Conservation (phyloP, 495 filamentous ascomycete species). For the Neurospora sp. region DNA sequence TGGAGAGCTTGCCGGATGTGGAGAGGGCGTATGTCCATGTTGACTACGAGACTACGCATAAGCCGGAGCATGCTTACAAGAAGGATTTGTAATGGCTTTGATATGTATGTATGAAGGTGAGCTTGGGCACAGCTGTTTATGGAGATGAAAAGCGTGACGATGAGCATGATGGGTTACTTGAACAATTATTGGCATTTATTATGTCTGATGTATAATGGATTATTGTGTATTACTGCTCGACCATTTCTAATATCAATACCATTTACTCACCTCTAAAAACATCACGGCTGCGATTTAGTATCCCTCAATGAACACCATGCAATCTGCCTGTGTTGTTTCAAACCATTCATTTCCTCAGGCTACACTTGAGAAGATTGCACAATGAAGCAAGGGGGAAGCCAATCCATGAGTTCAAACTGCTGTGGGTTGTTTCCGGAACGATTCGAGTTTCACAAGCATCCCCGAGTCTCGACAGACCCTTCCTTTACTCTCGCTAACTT, state of each 20-base stretch:
- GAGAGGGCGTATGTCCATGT: conserved; percentile 96
- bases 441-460: not conserved
- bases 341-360: not conserved
- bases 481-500: not conserved
- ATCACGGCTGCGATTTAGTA: too few species aligned
- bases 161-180: not conserved
- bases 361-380: not conserved
- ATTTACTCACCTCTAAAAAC: not conserved
- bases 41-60: conserved; percentile 93
- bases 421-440: not conserved
- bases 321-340: not conserved
- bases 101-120: not conserved
- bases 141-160: not conserved
- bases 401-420: not conserved
- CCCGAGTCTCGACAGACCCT: not conserved
- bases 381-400: not conserved
- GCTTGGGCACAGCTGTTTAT: not conserved
- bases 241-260: not conserved
- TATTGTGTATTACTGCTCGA: not conserved
- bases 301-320: not conserved
- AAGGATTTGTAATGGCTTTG: conserved; percentile 36
- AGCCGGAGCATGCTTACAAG: conserved; percentile 58
- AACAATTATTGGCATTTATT: not conserved
- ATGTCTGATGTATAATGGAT: not conserved
- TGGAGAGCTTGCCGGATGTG: conserved; percentile 85